Evolutionary conservation across 1,139 yeast genomes (phyloP).

Genomic region (Saccharomyces hybrid): DNA sequence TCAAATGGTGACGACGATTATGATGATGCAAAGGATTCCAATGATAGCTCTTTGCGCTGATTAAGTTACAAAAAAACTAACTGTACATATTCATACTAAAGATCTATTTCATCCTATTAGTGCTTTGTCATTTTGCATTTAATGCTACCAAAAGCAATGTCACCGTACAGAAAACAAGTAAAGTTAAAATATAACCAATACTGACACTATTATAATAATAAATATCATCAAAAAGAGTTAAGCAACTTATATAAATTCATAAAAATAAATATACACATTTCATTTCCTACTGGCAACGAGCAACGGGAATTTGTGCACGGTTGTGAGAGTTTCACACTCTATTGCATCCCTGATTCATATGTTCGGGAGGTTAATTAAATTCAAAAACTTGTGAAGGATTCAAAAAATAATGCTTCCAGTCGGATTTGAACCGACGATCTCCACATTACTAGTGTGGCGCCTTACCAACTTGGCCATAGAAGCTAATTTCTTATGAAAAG

Average conservation of each 20-base stretch:
- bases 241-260: not conserved
- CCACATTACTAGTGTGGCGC: conserved; percentile 24
- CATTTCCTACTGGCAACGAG: not conserved
- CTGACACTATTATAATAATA: not conserved
- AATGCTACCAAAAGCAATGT: not conserved
- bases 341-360: not conserved
- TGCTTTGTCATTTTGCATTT: not conserved
- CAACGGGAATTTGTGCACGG: not conserved
- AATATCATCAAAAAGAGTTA: not conserved
- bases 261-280: not conserved
- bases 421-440: conserved; percentile 21
- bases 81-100: not conserved
- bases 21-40: conserved; percentile 8
- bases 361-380: no score
- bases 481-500: conserved; percentile 6
- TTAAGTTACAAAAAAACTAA: not conserved
- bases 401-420: conserved; percentile 14
- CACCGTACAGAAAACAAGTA: not conserved
- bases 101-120: not conserved
- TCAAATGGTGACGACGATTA: conserved; percentile 10
- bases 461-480: conserved; percentile 26
- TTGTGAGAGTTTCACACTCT: not conserved
- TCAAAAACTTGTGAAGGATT: not conserved
- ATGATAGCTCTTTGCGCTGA: conserved; percentile 4
- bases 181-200: not conserved